These are phyloP conservation scores for Salicornia ramosissima DNA, from an alignment of 148 eudicot species.

Conservation along the genomic window DNA sequence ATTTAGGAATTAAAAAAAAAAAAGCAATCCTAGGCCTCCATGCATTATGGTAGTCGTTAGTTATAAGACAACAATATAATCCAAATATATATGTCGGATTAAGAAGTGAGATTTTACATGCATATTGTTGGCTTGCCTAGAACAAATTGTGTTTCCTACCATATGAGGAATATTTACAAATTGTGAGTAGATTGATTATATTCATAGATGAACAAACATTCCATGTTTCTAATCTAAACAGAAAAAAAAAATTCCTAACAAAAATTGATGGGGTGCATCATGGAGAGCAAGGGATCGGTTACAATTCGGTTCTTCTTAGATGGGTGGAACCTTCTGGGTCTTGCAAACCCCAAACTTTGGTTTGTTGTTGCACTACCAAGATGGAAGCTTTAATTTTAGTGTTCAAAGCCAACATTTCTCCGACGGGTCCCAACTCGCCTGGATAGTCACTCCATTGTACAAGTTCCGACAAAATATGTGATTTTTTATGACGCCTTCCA, in stretches of 20 bases:
- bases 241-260: background rate
- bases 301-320: constrained; percentile 25
- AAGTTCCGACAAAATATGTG: constrained; percentile 31
- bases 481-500: constrained; percentile 45
- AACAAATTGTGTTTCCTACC: background rate
- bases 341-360: constrained; percentile 48
- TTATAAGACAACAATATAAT: too few species aligned
- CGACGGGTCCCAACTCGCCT: constrained; percentile 49
- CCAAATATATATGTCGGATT: too few species aligned
- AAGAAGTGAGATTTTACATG: background rate
- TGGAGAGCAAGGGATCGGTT: background rate
- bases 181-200: background rate
- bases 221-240: background rate
- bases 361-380: constrained; percentile 35
- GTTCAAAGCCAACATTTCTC: constrained; percentile 43
- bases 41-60: too few species aligned
- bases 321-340: constrained; percentile 50
- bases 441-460: constrained; percentile 30
- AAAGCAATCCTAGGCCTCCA: too few species aligned
- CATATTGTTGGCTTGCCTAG: background rate
- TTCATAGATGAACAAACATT: background rate
- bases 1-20: too few species aligned
- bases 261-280: background rate
- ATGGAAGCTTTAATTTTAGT: constrained; percentile 22
- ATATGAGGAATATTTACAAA: constrained; percentile 9